Evolutionary conservation across 805 yeast species (phyloP).

Genomic region (Candida schatavii): DNA sequence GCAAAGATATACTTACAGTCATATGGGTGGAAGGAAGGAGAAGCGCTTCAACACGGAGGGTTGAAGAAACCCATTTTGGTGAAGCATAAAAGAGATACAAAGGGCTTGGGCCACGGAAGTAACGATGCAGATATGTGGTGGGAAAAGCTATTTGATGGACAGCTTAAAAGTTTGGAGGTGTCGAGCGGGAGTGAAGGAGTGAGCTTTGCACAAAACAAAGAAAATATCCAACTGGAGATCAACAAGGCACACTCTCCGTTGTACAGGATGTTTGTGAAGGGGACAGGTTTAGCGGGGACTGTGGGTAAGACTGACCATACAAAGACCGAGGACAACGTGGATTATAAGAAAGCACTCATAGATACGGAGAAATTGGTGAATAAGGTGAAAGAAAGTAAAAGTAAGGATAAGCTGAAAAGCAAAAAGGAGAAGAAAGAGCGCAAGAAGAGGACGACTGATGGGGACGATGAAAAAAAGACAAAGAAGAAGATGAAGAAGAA

Average conservation of each 20-base stretch:
- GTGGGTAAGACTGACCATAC: conserved; percentile 41
- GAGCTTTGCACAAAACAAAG: conserved; percentile 51
- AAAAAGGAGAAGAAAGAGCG: conserved; percentile 13
- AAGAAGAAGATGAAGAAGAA: conserved; percentile 3
- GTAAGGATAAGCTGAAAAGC: conserved; percentile 19
- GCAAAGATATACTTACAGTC: conserved; percentile 67
- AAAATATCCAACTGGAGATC: conserved; percentile 44
- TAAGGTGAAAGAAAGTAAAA: conserved; percentile 17
- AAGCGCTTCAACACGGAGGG: conserved; percentile 78
- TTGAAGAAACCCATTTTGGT: conserved; percentile 82
- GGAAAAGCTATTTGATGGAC: conserved; percentile 95
- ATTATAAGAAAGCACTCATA: conserved; percentile 7
- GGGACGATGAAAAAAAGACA: neutral
- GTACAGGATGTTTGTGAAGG: conserved; percentile 82
- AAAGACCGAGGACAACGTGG: conserved; percentile 22
- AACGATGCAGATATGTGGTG: conserved; percentile 92
- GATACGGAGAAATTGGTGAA: conserved; percentile 12
- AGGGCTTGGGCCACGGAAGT: conserved; percentile 81
- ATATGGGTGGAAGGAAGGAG: conserved; percentile 92
- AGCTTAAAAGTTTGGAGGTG: conserved; percentile 73
- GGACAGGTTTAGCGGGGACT: conserved; percentile 82
- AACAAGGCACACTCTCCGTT: conserved; percentile 64
- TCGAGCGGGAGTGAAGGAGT: conserved; percentile 30
- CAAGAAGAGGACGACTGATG: neutral
- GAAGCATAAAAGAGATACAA: conserved; percentile 84